Percentiles rank a stretch among this genome's conserved stretches.
phyloP scores from a whole-genome alignment of 495 filamentous ascomycete species.

The Podospora pseudoanserina region DNA sequence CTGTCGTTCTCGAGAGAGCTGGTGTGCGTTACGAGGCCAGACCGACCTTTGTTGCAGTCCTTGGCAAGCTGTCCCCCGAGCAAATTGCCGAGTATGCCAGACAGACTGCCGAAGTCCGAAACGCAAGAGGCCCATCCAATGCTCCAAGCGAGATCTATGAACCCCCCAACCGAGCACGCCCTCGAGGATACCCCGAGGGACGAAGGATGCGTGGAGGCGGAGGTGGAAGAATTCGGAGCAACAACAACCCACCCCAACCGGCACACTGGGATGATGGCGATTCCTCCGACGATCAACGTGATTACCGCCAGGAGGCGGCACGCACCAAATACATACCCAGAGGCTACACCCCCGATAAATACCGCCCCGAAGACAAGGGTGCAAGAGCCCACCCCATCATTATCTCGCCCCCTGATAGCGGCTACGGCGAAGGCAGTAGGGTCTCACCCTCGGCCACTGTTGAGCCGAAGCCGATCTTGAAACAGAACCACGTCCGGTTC shows the following conservation, averaged over 20 bases:
- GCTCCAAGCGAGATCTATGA: neutral
- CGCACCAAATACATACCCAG: constrained; percentile 13
- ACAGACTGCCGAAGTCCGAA: constrained; percentile 54
- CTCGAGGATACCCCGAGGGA: neutral
- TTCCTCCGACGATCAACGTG: constrained; percentile 24
- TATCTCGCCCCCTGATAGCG: constrained; percentile 38
- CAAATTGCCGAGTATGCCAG: constrained; percentile 59
- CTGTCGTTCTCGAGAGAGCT: constrained; percentile 60
- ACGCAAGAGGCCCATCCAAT: constrained; percentile 1
- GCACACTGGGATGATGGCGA: constrained; percentile 30
- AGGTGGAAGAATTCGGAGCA: neutral
- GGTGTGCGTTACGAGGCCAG: constrained; percentile 67
- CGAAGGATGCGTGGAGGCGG: constrained; percentile 2
- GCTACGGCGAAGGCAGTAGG: constrained; percentile 23
- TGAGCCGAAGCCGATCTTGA: constrained; percentile 48
- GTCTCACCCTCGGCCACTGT: constrained; percentile 39
- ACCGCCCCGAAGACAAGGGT: constrained; percentile 25
- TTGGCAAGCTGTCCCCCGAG: constrained; percentile 57
- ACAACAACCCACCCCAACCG: constrained; percentile 21
- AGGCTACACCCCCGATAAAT: constrained; percentile 8
- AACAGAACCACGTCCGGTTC: constrained; percentile 47
- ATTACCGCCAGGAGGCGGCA: constrained; percentile 3
- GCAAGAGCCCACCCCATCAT: constrained; percentile 38
- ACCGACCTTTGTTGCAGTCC: constrained; percentile 62
- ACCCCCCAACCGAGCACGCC: neutral